These are phyloP conservation scores for Pichia sp. DNA, from an alignment of 1,139 yeast genomes.

Conservation along the genomic window DNA sequence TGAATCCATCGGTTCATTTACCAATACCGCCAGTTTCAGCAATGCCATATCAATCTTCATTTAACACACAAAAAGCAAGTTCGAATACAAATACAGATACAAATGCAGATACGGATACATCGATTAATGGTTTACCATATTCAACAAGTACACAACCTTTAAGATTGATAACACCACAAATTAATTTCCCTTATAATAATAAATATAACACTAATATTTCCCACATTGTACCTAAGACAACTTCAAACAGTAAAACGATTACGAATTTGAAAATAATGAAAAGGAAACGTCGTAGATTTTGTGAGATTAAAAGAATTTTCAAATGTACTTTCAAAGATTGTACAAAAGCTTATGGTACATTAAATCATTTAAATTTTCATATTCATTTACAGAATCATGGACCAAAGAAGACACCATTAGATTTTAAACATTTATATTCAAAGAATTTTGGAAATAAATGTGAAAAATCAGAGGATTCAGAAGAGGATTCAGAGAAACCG, in stretches of 20 bases:
- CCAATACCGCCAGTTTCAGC: too few relatives aligned
- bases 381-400: constrained; percentile 70
- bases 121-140: constrained; percentile 19
- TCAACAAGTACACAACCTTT: too few relatives aligned
- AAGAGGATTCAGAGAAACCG: too few relatives aligned
- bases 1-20: too few relatives aligned
- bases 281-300: constrained; percentile 60
- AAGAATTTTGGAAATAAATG: too few relatives aligned
- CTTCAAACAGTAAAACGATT: too few relatives aligned
- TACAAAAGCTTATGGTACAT: constrained; percentile 64
- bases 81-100: background rate
- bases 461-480: too few relatives aligned
- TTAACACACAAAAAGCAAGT: background rate
- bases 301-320: constrained; percentile 64
- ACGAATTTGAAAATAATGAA: too few relatives aligned
- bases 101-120: background rate
- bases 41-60: background rate
- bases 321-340: constrained; percentile 57
- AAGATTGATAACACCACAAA: too few relatives aligned
- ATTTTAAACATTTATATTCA: constrained; percentile 35
- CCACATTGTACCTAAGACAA: too few relatives aligned
- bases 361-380: constrained; percentile 73
- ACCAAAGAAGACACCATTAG: constrained; percentile 58
- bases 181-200: too few relatives aligned
- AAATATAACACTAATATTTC: too few relatives aligned